phyloP scores from a whole-genome alignment of 164 flowering plant species.

The Platanus orientalis region DNA sequence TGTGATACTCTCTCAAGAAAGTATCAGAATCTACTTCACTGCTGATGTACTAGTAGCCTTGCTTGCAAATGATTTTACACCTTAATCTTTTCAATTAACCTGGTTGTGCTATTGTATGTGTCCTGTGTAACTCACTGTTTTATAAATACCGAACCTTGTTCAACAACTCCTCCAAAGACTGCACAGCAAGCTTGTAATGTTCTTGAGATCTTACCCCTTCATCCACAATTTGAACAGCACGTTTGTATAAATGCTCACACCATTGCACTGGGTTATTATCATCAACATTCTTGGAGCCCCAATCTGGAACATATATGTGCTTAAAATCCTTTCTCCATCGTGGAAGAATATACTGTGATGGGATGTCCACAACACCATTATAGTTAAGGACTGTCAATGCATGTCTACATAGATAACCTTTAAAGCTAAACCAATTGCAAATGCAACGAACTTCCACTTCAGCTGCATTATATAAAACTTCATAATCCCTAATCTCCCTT shows the following conservation, averaged over 20 bases:
- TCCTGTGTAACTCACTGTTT: no score
- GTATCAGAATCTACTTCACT: no score
- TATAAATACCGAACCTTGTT: not conserved
- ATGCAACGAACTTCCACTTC: not conserved
- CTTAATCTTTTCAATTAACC: no score
- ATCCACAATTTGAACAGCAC: not conserved
- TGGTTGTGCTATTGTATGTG: no score
- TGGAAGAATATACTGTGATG: not conserved
- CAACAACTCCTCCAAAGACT: not conserved
- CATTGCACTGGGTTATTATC: not conserved
- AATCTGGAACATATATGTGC: not conserved
- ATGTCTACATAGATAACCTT: not conserved
- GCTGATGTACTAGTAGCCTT: no score
- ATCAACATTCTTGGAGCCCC: not conserved
- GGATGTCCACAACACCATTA: not conserved
- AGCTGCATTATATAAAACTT: not conserved
- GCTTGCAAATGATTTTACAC: no score
- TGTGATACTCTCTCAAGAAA: no score
- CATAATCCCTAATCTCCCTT: not conserved
- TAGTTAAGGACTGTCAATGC: not conserved
- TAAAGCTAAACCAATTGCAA: not conserved
- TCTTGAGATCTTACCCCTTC: not conserved
- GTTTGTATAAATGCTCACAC: not conserved
- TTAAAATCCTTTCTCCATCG: constrained; percentile 12
- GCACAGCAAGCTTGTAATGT: not conserved